phyloP scores from a whole-genome alignment of 805 yeast species.

The Pichia phayaonensis region DNA sequence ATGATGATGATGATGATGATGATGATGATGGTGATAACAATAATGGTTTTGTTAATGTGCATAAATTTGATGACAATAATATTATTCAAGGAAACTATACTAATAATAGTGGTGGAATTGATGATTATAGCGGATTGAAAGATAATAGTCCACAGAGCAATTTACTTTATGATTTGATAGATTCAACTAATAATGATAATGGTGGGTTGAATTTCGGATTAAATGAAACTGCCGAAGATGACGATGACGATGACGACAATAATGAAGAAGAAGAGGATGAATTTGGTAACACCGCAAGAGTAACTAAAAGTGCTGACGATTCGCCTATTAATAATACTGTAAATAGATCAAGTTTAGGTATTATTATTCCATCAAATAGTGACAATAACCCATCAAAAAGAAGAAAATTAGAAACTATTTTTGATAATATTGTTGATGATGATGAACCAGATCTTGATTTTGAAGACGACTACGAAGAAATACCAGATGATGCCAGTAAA shows the following conservation, averaged over 20 bases:
- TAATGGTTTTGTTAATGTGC: conserved; percentile 6
- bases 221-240: conserved; percentile 1
- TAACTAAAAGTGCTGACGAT: background rate
- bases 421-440: conserved; percentile 12
- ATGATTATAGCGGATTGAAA: background rate
- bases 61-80: background rate
- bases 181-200: background rate
- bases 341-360: background rate
- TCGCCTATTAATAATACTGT: background rate
- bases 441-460: conserved; percentile 14
- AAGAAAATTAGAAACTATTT: conserved; percentile 20
- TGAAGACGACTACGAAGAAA: conserved; percentile 15
- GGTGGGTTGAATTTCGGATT: background rate
- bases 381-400: conserved; percentile 5
- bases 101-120: background rate
- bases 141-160: background rate
- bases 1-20: background rate
- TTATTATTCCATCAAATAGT: background rate
- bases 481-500: conserved; percentile 7
- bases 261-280: conserved; percentile 12
- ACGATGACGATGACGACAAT: conserved; percentile 18
- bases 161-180: background rate
- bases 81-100: background rate
- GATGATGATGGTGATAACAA: conserved; percentile 11
- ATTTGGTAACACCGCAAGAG: background rate